Base-by-base conservation (phyloP, 192 early-diverging fungal genomes). In the Pilobolus umbonatus region DNA sequence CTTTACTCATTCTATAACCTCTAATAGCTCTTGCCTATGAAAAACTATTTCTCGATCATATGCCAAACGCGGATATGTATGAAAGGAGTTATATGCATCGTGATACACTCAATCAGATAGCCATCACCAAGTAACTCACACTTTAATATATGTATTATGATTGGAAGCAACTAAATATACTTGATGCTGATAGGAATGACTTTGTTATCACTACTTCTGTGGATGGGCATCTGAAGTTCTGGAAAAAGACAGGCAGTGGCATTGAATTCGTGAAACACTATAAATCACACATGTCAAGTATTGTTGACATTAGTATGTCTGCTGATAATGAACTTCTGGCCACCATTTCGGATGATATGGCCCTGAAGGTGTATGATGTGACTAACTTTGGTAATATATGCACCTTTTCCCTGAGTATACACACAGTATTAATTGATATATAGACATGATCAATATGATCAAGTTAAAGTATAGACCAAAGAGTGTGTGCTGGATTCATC, bases 181-280 rank as follows among this genome's bases (percentile, higher is more conserved):
- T 36, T 38, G 19, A 44, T 29, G 5, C 5, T 29, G 4, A 14
- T 55, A 87, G 85, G 58, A 92, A 86, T 5, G 93, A 95, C 55
- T 99, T 96, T 72, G 71, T 99, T 29, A 82, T 99, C 38, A 99
- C 97, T 2, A 88, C 92, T 0, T 98, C 95, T 0, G 75, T 87
- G 0, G 94, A 99, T 72, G 97, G 97, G 1, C 95, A 96, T 60
- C 83, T 99, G 12, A 99, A 99, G 72, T 99, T 98, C 55, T 99
- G 97, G 97, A 98, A 99, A 68, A 98, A 96, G 76, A 84, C 88
- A 17, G 81, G 76, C 5, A 75, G 76, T 34, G 97, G 95, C 11
- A 88, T 99, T 40, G 97, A 99, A 72, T 99, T 99, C 80, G 95
- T 97, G 31, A 99, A 99, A 74, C 94, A 96, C 67, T 99, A 90